Evolutionary conservation across 1,284 basidiomycete species (phyloP).

Genomic region (Ganoderma lingzhi): DNA sequence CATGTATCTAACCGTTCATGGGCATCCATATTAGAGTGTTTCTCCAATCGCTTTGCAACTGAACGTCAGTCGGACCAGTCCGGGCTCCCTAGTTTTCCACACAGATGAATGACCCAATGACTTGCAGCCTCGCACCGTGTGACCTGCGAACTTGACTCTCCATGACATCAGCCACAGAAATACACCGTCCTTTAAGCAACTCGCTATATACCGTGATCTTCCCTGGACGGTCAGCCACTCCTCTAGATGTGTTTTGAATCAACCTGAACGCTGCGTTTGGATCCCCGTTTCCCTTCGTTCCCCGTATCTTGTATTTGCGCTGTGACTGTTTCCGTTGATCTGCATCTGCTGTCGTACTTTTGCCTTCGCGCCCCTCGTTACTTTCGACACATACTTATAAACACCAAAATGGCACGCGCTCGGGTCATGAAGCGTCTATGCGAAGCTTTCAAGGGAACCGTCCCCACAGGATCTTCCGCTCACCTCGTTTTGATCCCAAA

Average conservation of each 20-base stretch:
- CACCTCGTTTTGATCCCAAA: not conserved
- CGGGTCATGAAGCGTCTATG: not conserved
- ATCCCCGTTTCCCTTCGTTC: not conserved
- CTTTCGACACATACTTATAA: not conserved
- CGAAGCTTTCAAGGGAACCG: not conserved
- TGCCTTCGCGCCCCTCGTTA: not conserved
- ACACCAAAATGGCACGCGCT: not conserved
- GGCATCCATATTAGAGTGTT: constrained; percentile 2
- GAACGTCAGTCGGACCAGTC: not conserved
- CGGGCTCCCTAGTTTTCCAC: no score
- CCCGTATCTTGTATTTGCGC: not conserved
- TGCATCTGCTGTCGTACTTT: not conserved
- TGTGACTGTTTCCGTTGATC: not conserved
- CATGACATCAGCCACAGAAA: no score
- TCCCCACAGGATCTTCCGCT: not conserved
- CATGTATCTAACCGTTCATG: constrained; percentile 27
- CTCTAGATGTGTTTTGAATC: not conserved
- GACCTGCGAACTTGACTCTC: no score
- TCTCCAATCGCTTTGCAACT: not conserved
- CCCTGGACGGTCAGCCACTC: not conserved
- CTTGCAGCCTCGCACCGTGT: no score
- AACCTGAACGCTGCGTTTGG: not conserved
- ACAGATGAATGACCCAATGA: no score
- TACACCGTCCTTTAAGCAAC: no score
- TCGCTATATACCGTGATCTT: not conserved